These are phyloP conservation scores for Yarrowia porcina DNA, from an alignment of 805 yeast species.

Conservation along the genomic window DNA sequence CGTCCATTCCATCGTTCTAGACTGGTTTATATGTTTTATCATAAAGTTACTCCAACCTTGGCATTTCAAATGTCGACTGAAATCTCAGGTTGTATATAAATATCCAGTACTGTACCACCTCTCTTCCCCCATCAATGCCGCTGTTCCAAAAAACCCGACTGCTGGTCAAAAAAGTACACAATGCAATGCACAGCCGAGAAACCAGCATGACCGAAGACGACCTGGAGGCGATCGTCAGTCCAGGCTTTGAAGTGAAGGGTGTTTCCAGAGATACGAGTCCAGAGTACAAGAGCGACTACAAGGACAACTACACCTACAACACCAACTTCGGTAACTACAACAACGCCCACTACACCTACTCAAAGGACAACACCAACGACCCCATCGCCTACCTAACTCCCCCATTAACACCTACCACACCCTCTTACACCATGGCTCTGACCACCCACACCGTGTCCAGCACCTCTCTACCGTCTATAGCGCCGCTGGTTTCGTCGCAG, in stretches of 20 bases:
- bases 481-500: constrained; percentile 5
- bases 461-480: not conserved
- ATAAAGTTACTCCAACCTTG: too few species aligned
- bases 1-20: too few species aligned
- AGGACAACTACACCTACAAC: not conserved
- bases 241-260: not conserved
- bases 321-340: not conserved
- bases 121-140: not conserved
- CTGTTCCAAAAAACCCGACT: constrained; percentile 4
- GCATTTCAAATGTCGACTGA: too few species aligned
- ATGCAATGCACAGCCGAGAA: not conserved
- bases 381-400: not conserved
- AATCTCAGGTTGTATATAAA: not conserved
- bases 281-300: not conserved
- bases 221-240: too few species aligned
- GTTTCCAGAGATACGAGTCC: not conserved
- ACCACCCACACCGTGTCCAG: not conserved
- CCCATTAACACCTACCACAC: not conserved
- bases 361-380: too few species aligned
- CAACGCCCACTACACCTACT: too few species aligned
- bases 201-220: constrained; percentile 7
- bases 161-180: constrained; percentile 11
- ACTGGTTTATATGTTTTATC: too few species aligned
- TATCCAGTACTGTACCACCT: too few species aligned
- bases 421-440: not conserved